Conservation (phyloP, 1,139 yeast species). For the Sugiyamaella japonica region DNA sequence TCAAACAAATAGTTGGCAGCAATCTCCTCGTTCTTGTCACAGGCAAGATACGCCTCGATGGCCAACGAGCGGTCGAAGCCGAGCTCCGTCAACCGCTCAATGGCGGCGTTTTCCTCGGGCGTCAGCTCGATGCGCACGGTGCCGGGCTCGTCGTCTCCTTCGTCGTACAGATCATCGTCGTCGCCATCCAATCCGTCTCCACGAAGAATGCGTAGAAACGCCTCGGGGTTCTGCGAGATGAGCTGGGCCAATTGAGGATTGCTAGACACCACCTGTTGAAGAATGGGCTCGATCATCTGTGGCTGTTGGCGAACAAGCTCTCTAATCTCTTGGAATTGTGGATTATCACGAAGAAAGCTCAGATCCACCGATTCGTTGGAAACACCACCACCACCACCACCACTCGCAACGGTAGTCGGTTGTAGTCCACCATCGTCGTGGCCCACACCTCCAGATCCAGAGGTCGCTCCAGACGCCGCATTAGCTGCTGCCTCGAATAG, state of each 20-base stretch:
- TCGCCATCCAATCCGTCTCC: slow-evolving; percentile 41
- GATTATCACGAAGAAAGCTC: slow-evolving; percentile 43
- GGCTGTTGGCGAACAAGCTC: slow-evolving; percentile 84
- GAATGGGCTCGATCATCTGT: slow-evolving; percentile 78
- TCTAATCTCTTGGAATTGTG: slow-evolving; percentile 62
- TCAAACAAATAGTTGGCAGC: slow-evolving; percentile 86
- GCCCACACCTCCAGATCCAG: slow-evolving; percentile 31
- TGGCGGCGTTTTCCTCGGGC: slow-evolving; percentile 84
- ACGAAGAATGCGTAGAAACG: slow-evolving; percentile 69
- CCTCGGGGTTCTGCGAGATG: slow-evolving; percentile 85
- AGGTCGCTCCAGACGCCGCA: slow-evolving; percentile 17
- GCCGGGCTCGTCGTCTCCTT: slow-evolving; percentile 43
- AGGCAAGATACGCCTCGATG: slow-evolving; percentile 93
- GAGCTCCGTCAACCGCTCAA: slow-evolving; percentile 80
- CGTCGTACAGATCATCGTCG: slow-evolving; percentile 44
- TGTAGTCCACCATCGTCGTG: slow-evolving; percentile 30
- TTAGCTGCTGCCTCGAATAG: slow-evolving; percentile 38
- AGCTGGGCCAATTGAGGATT: slow-evolving; percentile 81
- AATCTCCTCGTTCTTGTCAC: slow-evolving; percentile 96
- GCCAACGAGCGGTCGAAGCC: slow-evolving; percentile 90
- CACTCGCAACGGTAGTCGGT: slow-evolving; percentile 25
- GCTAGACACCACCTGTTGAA: slow-evolving; percentile 78
- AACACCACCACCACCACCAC: slow-evolving; percentile 27
- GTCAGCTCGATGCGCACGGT: slow-evolving; percentile 61
- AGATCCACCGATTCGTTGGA: slow-evolving; percentile 38